phyloP scores from a whole-genome alignment of 257 asterid genomes.

The Gardenia jasminoides region DNA sequence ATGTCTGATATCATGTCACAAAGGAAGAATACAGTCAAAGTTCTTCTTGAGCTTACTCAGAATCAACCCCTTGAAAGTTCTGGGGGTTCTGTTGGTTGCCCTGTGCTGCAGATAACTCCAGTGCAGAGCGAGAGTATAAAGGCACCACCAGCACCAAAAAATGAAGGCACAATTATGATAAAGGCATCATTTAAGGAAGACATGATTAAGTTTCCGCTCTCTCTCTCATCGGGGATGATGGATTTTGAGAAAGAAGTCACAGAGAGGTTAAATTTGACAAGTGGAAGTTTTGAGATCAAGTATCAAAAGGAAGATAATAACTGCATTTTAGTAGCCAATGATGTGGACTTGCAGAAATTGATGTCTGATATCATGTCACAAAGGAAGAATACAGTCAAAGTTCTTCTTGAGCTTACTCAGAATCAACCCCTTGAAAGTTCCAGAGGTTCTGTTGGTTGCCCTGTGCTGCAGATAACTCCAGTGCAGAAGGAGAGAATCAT shows the following conservation, averaged over 20 bases:
- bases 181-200: constrained; percentile 13
- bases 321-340: constrained; percentile 7
- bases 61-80: background rate
- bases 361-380: background rate
- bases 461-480: no score
- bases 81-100: background rate
- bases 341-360: constrained; percentile 7
- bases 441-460: background rate
- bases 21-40: no score
- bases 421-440: background rate
- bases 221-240: constrained; percentile 10
- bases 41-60: no score
- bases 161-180: constrained; percentile 5
- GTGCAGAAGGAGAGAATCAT: background rate
- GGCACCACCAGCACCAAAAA: background rate
- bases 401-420: background rate
- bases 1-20: no score
- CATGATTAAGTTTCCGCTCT: constrained; percentile 22
- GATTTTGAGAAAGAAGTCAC: constrained; percentile 20
- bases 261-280: constrained; percentile 19
- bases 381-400: background rate
- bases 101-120: no score
- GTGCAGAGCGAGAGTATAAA: background rate
- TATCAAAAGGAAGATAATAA: constrained; percentile 11
- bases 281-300: constrained; percentile 11